Conservation (phyloP, 2,329 filamentous ascomycete species). For the Penicillium sp. region DNA sequence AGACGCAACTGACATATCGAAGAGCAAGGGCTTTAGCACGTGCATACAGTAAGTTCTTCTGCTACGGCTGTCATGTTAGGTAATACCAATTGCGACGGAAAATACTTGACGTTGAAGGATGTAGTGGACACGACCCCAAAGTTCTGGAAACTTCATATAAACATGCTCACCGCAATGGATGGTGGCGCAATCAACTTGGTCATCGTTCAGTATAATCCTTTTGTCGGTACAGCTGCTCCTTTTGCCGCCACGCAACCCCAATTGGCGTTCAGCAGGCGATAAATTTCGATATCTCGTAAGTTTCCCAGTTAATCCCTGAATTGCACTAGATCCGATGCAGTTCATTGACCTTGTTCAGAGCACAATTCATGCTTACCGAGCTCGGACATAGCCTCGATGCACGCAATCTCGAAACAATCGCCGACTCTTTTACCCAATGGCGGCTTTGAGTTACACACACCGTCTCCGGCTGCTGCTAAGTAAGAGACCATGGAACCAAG, state of each 20-base stretch:
- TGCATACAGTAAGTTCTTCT: neutral
- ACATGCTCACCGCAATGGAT: constrained; percentile 3
- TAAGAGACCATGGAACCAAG: constrained; percentile 18
- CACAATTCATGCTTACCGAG: constrained; percentile 44
- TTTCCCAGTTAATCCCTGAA: neutral
- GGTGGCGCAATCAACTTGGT: constrained; percentile 3
- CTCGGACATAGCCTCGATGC: constrained; percentile 43
- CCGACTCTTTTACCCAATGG: constrained; percentile 37
- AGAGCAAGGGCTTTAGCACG: neutral
- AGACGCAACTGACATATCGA: neutral
- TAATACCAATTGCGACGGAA: neutral
- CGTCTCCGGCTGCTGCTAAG: constrained; percentile 33
- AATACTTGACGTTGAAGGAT: constrained; percentile 3
- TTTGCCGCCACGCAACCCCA: neutral
- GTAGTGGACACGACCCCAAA: constrained; percentile 2
- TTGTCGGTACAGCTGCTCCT: constrained; percentile 3
- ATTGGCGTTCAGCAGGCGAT: neutral
- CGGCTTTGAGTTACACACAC: constrained; percentile 36
- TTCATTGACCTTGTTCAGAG: constrained; percentile 1
- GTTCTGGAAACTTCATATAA: constrained; percentile 7
- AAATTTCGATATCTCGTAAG: neutral
- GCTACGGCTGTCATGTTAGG: neutral
- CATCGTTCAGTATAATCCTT: constrained; percentile 6
- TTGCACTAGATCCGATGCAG: neutral
- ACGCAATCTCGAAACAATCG: constrained; percentile 41